Percentiles rank a stretch among this genome's conserved stretches.
These are phyloP conservation scores for Sphagnum fallax DNA, from an alignment of 228 moss, liverwort and hornwort species.

Conservation along the genomic window DNA sequence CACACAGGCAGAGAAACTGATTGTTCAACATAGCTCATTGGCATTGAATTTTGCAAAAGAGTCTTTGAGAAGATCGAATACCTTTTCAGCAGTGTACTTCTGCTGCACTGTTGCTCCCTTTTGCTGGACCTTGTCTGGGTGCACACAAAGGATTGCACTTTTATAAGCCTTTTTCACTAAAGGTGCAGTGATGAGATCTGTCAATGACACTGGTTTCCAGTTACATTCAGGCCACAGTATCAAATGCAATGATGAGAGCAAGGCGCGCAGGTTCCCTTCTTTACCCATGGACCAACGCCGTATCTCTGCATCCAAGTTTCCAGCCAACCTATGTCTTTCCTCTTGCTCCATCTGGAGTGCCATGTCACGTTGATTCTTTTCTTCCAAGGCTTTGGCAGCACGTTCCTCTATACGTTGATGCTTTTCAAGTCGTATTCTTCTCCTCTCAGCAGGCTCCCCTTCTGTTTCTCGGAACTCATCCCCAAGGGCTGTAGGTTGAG, in stretches of 20 bases:
- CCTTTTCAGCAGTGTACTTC: slow-evolving; percentile 99
- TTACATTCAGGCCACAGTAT: slow-evolving; percentile 91
- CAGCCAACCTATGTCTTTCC: slow-evolving; percentile 66
- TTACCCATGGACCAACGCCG: slow-evolving; percentile 94
- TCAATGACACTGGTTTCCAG: slow-evolving; percentile 89
- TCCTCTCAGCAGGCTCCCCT: slow-evolving; percentile 40
- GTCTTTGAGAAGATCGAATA: slow-evolving; percentile 96
- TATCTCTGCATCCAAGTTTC: slow-evolving; percentile 78
- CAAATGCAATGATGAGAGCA: slow-evolving; percentile 85
- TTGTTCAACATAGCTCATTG: slow-evolving; percentile 66
- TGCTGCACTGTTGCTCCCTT: slow-evolving; percentile 97
- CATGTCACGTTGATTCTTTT: slow-evolving; percentile 92
- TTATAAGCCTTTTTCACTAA: slow-evolving; percentile 92
- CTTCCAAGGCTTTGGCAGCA: slow-evolving; percentile 76
- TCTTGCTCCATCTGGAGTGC: slow-evolving; percentile 82
- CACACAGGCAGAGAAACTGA: background rate
- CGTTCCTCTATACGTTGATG: slow-evolving; percentile 68
- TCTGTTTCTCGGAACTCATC: slow-evolving; percentile 28
- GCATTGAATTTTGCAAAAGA: slow-evolving; percentile 94
- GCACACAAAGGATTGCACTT: slow-evolving; percentile 83
- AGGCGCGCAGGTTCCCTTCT: slow-evolving; percentile 89
- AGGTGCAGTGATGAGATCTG: slow-evolving; percentile 81
- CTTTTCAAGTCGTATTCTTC: slow-evolving; percentile 58
- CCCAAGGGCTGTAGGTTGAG: slow-evolving; percentile 36
- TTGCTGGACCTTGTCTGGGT: slow-evolving; percentile 99